A percentile compares a stretch with the other conserved stretches of the same genome.
phyloP scores from a whole-genome alignment of 2,329 filamentous ascomycete species.

The Aschersonia sp. region DNA sequence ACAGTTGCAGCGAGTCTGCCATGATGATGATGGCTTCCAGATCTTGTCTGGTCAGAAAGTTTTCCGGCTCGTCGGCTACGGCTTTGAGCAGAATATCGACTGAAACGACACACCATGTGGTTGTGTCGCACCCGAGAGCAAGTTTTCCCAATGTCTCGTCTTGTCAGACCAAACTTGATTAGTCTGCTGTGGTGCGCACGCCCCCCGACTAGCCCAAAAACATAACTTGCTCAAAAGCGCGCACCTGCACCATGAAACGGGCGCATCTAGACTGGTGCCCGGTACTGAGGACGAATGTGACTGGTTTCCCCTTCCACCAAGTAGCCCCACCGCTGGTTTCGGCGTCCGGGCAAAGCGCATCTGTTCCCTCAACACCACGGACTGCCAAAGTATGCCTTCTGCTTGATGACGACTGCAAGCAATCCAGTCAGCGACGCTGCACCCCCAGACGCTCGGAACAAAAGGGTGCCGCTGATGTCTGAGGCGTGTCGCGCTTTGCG shows the following conservation, averaged over 20 bases:
- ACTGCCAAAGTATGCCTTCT: too few species aligned
- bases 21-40: neutral
- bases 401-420: too few species aligned
- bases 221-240: constrained; percentile 25
- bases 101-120: neutral
- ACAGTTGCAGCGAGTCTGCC: neutral
- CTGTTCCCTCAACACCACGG: too few species aligned
- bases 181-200: neutral
- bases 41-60: too few species aligned
- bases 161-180: neutral
- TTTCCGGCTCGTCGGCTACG: neutral
- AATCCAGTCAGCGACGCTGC: too few species aligned
- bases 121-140: neutral
- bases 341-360: neutral
- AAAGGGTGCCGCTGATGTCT: too few species aligned
- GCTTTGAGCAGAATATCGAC: neutral
- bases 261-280: neutral
- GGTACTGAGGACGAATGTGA: neutral
- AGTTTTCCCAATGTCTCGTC: neutral
- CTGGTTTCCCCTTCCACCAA: too few species aligned
- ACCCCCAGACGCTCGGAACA: too few species aligned
- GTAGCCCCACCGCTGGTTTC: neutral
- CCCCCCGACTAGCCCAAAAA: constrained; percentile 2
- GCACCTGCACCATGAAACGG: constrained; percentile 8
- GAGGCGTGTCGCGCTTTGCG: too few species aligned